Evolutionary conservation across 2,329 filamentous ascomycete species (phyloP).

Genomic region (Colletotrichum sojae): DNA sequence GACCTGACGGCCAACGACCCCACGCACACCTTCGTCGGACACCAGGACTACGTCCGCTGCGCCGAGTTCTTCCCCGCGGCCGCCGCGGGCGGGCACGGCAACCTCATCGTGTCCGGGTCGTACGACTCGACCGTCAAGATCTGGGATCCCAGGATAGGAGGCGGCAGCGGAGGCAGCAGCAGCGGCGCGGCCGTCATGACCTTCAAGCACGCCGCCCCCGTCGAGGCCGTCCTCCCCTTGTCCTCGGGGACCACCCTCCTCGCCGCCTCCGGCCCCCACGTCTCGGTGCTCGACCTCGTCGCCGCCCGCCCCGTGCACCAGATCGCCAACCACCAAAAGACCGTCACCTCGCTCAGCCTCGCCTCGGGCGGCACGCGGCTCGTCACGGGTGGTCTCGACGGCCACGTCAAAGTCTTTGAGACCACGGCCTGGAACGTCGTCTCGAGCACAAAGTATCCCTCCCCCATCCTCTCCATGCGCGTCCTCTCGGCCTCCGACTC

Average conservation of each 20-base stretch:
- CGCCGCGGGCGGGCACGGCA: constrained; percentile 69
- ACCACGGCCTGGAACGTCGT: constrained; percentile 96
- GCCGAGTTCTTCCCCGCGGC: constrained; percentile 83
- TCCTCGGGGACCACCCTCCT: constrained; percentile 89
- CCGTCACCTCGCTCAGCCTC: constrained; percentile 87
- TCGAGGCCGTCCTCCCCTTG: constrained; percentile 91
- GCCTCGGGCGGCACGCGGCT: constrained; percentile 86
- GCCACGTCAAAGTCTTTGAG: constrained; percentile 97
- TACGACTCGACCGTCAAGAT: constrained; percentile 95
- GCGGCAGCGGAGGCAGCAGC: not conserved
- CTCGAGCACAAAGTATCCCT: constrained; percentile 92
- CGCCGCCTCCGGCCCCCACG: constrained; percentile 86
- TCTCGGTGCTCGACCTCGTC: constrained; percentile 93
- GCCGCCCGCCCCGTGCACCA: constrained; percentile 89
- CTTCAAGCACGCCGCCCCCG: constrained; percentile 92
- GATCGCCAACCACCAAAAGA: constrained; percentile 97
- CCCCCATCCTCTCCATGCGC: constrained; percentile 87
- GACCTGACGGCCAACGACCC: constrained; percentile 87
- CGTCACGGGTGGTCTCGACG: constrained; percentile 90
- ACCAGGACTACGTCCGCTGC: constrained; percentile 91
- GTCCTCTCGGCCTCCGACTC: constrained; percentile 69
- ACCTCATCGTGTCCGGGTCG: constrained; percentile 88
- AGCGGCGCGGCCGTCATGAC: constrained; percentile 79
- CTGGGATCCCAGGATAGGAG: constrained; percentile 87
- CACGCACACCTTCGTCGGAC: constrained; percentile 84